phyloP scores from a whole-genome alignment of 2,329 filamentous ascomycete genomes.

The Penicillium sp. region DNA sequence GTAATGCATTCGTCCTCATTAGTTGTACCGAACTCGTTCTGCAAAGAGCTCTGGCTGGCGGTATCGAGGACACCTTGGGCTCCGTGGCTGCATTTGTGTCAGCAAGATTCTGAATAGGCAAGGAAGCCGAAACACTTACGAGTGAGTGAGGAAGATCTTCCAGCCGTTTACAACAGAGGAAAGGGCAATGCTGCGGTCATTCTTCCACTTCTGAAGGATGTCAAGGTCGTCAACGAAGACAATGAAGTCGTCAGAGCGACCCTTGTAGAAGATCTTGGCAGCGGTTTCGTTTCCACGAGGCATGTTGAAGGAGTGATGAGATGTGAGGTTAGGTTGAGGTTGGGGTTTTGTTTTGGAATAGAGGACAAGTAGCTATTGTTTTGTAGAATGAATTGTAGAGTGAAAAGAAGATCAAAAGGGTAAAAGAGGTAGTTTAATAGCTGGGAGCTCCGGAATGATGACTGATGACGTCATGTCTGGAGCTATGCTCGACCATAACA shows the following conservation, averaged over 20 bases:
- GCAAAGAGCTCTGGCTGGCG: constrained; percentile 69
- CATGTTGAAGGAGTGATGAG: constrained; percentile 47
- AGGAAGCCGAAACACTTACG: constrained; percentile 55
- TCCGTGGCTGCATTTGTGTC: constrained; percentile 63
- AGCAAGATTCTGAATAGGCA: too few relatives aligned
- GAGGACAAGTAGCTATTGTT: too few relatives aligned
- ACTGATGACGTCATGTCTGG: constrained; percentile 23
- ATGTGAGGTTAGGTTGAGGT: too few relatives aligned
- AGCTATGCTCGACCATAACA: constrained; percentile 5
- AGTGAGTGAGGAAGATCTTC: constrained; percentile 86
- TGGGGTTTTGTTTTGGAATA: too few relatives aligned
- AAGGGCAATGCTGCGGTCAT: constrained; percentile 72
- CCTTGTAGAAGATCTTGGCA: constrained; percentile 84
- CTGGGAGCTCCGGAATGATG: constrained; percentile 19
- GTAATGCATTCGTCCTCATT: constrained; percentile 76
- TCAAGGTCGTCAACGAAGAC: constrained; percentile 51
- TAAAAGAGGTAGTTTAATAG: constrained; percentile 9
- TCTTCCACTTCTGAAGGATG: constrained; percentile 74
- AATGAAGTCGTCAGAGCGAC: constrained; percentile 64
- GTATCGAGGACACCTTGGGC: constrained; percentile 73
- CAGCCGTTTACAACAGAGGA: constrained; percentile 81
- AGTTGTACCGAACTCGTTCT: constrained; percentile 81
- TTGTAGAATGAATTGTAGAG: neutral
- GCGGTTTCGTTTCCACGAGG: constrained; percentile 66
- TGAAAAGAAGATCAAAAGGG: constrained; percentile 3